phyloP scores from a whole-genome alignment of 2,329 filamentous ascomycete genomes.

The Arachnopeziza araneosa region DNA sequence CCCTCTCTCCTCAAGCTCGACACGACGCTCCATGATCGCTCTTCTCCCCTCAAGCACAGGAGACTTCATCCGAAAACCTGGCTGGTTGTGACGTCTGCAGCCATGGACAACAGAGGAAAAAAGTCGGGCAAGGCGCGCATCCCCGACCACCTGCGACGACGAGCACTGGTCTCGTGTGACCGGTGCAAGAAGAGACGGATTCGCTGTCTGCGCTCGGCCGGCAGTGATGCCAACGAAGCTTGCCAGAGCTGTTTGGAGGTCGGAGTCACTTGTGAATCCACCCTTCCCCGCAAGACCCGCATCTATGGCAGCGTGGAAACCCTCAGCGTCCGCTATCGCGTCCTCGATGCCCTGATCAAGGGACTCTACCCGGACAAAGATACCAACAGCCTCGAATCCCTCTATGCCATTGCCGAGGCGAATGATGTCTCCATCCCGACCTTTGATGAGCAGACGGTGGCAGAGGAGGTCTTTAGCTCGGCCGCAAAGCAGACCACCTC shows the following conservation, averaged over 20 bases:
- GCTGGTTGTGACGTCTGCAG: not conserved
- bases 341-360: constrained; percentile 37
- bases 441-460: constrained; percentile 21
- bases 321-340: constrained; percentile 38
- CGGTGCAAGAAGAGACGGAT: constrained; percentile 34
- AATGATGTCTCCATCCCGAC: constrained; percentile 35
- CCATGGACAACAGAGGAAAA: constrained; percentile 15
- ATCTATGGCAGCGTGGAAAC: constrained; percentile 42
- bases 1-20: no score
- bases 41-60: not conserved
- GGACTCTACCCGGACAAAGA: constrained; percentile 37
- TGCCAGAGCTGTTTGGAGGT: constrained; percentile 37
- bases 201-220: constrained; percentile 30
- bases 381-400: constrained; percentile 33
- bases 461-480: constrained; percentile 24
- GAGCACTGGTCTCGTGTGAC: constrained; percentile 34
- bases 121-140: constrained; percentile 31
- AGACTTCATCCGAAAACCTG: not conserved
- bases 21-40: not conserved
- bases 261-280: constrained; percentile 37
- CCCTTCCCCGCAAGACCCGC: constrained; percentile 38
- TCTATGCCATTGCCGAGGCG: constrained; percentile 36
- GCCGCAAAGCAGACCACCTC: constrained; percentile 10
- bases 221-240: constrained; percentile 23
- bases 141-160: constrained; percentile 31